phyloP scores from a whole-genome alignment of 2,329 filamentous ascomycete species.

The Aspergillus novoparasiticus region DNA sequence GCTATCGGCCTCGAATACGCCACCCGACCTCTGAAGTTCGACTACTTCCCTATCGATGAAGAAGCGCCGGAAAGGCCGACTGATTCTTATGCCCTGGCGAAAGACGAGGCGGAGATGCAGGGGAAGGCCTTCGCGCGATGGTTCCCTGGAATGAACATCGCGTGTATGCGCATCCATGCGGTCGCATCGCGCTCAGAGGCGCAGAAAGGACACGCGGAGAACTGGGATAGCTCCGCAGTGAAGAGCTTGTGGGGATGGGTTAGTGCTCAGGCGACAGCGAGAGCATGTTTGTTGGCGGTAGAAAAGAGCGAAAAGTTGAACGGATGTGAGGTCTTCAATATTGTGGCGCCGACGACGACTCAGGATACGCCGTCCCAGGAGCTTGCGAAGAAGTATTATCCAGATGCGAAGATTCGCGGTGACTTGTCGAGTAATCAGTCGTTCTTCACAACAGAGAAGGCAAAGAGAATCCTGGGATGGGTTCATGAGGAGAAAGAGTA shows the following conservation, averaged over 20 bases:
- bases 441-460: slow-evolving; percentile 24
- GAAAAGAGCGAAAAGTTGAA: slow-evolving; percentile 35
- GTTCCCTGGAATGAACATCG: slow-evolving; percentile 43
- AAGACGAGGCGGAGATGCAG: slow-evolving; percentile 39
- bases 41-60: slow-evolving; percentile 44
- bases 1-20: slow-evolving; percentile 43
- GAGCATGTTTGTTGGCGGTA: slow-evolving; percentile 38
- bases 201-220: slow-evolving; percentile 33
- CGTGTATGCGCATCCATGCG: slow-evolving; percentile 42
- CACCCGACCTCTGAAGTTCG: slow-evolving; percentile 37
- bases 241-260: slow-evolving; percentile 44
- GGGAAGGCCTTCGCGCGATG: slow-evolving; percentile 37
- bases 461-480: slow-evolving; percentile 24
- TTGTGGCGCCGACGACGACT: slow-evolving; percentile 36
- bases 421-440: slow-evolving; percentile 26
- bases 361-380: slow-evolving; percentile 25
- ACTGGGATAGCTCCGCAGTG: slow-evolving; percentile 38
- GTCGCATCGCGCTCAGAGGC: slow-evolving; percentile 35
- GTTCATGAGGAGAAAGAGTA: slow-evolving; percentile 34
- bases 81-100: slow-evolving; percentile 41
- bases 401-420: slow-evolving; percentile 25
- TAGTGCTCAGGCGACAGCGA: slow-evolving; percentile 35
- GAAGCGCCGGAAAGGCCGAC: slow-evolving; percentile 35
- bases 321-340: slow-evolving; percentile 40
- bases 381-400: slow-evolving; percentile 29